Evolutionary conservation across 768 basidiomycete species (phyloP).

Genomic region (Chiua virens): DNA sequence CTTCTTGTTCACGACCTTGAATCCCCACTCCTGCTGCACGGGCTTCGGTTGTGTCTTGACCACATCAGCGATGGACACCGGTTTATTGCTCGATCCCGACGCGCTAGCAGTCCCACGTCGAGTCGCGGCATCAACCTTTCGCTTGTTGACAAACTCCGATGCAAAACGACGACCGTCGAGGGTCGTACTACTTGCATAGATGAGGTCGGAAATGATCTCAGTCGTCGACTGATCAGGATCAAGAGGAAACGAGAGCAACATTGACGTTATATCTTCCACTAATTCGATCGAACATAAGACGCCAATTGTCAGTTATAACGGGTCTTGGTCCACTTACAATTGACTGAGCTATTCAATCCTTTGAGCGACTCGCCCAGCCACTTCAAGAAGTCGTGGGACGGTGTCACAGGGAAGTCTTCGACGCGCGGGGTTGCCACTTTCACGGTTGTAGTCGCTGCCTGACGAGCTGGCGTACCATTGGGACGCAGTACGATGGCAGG

Average conservation of each 20-base stretch:
- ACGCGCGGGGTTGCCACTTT: constrained; percentile 36
- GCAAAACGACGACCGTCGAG: constrained; percentile 96
- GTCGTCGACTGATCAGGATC: constrained; percentile 80
- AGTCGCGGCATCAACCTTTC: constrained; percentile 75
- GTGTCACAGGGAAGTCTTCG: constrained; percentile 65
- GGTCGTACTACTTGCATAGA: constrained; percentile 92
- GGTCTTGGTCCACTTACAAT: constrained; percentile 40
- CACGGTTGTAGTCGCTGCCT: constrained; percentile 36
- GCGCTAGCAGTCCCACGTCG: constrained; percentile 48
- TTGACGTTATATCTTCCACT: constrained; percentile 97
- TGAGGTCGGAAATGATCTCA: constrained; percentile 93
- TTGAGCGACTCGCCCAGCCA: constrained; percentile 89
- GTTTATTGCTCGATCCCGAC: constrained; percentile 41
- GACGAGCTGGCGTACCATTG: constrained; percentile 38
- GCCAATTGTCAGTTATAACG: constrained; percentile 1
- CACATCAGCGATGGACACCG: constrained; percentile 81
- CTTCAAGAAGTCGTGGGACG: constrained; percentile 88
- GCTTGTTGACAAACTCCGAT: constrained; percentile 82
- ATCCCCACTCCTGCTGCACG: constrained; percentile 78
- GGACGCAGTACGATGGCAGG: constrained; percentile 36
- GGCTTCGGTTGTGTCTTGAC: constrained; percentile 86
- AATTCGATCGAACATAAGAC: constrained; percentile 19
- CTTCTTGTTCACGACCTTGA: constrained; percentile 95
- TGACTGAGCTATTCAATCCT: constrained; percentile 57
- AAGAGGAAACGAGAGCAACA: constrained; percentile 92